A percentile compares a stretch with the other conserved stretches of the same genome.
These are phyloP conservation scores for Nakazawaea ernobii DNA, from an alignment of 805 yeast species.

Conservation along the genomic window DNA sequence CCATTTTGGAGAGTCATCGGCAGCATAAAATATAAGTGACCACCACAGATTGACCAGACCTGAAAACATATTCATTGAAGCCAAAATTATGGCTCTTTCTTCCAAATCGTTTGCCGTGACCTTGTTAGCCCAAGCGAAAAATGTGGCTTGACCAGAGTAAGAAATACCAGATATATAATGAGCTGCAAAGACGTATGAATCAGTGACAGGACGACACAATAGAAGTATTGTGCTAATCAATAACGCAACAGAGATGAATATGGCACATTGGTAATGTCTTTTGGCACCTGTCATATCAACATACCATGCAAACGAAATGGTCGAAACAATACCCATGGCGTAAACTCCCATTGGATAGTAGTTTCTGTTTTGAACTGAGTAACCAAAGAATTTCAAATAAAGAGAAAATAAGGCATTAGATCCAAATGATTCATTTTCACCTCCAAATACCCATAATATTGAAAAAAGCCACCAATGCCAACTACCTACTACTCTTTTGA, in stretches of 20 bases:
- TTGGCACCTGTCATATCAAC: constrained; percentile 35
- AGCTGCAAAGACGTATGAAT: constrained; percentile 40
- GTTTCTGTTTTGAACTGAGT: constrained; percentile 39
- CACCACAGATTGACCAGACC: constrained; percentile 64
- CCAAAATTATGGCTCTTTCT: constrained; percentile 59
- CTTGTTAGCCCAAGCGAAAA: constrained; percentile 37
- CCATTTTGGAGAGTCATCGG: constrained; percentile 45
- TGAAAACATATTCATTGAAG: constrained; percentile 61
- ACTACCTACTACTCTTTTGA: constrained; percentile 39
- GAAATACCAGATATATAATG: constrained; percentile 51
- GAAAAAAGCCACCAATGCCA: constrained; percentile 58
- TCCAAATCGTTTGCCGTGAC: constrained; percentile 46
- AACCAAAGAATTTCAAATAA: constrained; percentile 36
- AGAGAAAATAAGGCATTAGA: constrained; percentile 42
- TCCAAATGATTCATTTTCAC: constrained; percentile 41
- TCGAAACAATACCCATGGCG: constrained; percentile 44
- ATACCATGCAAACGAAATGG: constrained; percentile 36
- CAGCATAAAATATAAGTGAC: constrained; percentile 47
- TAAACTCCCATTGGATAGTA: constrained; percentile 51
- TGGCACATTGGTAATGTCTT: constrained; percentile 48
- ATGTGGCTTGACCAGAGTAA: constrained; percentile 34
- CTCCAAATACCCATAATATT: constrained; percentile 45
- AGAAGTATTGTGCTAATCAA: constrained; percentile 43
- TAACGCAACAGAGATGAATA: constrained; percentile 36
- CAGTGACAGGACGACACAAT: constrained; percentile 32